Percentiles rank a stretch among this genome's conserved stretches.
Conservation (phyloP, 805 yeast species). For the Metschnikowia dekortorum region DNA sequence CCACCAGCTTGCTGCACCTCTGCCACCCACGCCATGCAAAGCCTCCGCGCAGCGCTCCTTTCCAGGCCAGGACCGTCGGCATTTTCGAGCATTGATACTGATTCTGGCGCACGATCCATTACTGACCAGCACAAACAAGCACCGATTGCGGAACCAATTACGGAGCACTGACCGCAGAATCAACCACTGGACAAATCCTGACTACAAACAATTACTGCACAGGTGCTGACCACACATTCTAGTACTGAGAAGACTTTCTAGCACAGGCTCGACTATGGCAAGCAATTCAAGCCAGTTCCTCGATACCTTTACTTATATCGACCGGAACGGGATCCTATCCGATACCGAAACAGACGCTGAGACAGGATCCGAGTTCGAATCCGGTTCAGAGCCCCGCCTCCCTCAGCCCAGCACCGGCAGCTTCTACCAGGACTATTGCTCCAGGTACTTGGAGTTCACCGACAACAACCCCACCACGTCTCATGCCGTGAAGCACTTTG, state of each 20-base stretch:
- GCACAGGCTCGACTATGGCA: background rate
- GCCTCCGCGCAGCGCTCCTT: too few species aligned
- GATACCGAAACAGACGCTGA: conserved; percentile 6
- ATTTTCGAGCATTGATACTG: too few species aligned
- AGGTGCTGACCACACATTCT: too few species aligned
- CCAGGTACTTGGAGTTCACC: conserved; percentile 28
- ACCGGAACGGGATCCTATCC: conserved; percentile 8
- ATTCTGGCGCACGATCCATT: too few species aligned
- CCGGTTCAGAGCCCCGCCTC: background rate
- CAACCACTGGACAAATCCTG: too few species aligned
- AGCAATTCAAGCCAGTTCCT: background rate
- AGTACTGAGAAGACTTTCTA: too few species aligned
- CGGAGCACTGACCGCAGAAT: too few species aligned
- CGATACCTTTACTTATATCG: background rate
- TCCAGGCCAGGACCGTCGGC: too few species aligned
- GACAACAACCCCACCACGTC: conserved; percentile 39
- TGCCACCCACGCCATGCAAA: too few species aligned
- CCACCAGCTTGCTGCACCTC: background rate
- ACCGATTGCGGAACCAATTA: too few species aligned
- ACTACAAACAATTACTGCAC: too few species aligned
- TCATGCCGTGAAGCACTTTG: conserved; percentile 29
- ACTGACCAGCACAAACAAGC: too few species aligned
- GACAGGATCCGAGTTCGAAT: background rate
- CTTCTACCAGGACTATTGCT: conserved; percentile 10
- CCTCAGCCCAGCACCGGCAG: background rate